A percentile compares a stretch with the other conserved stretches of the same genome.
Evolutionary conservation across 1,139 yeast genomes (phyloP).

Genomic region (Protomyces inouyei): DNA sequence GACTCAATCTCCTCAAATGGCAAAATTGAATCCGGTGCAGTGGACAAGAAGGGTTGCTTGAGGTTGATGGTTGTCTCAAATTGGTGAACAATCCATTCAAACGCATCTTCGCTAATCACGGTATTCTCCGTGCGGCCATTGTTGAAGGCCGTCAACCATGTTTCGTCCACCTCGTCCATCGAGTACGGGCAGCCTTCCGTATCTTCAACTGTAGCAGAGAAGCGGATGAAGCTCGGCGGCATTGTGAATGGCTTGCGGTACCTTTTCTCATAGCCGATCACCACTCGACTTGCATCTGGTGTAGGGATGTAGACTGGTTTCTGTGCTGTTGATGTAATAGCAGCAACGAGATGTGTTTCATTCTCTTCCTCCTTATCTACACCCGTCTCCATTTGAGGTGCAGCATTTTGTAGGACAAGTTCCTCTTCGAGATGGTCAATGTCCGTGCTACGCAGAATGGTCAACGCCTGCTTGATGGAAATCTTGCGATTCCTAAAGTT

Average conservation of each 20-base stretch:
- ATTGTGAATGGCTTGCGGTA: constrained; percentile 63
- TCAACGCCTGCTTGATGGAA: constrained; percentile 82
- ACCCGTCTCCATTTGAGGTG: constrained; percentile 91
- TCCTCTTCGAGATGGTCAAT: constrained; percentile 69
- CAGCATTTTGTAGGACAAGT: constrained; percentile 72
- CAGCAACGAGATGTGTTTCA: constrained; percentile 72
- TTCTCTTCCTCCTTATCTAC: constrained; percentile 97
- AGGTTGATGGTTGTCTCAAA: constrained; percentile 70
- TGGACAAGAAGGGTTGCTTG: constrained; percentile 79
- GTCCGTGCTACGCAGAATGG: constrained; percentile 71
- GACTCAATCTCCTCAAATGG: constrained; percentile 61
- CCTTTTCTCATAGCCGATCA: constrained; percentile 60
- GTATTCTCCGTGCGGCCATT: constrained; percentile 37
- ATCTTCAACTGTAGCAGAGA: constrained; percentile 93
- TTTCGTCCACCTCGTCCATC: constrained; percentile 86
- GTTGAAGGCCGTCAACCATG: constrained; percentile 50
- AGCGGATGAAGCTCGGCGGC: constrained; percentile 77
- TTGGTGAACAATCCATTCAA: constrained; percentile 70
- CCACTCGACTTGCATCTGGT: constrained; percentile 63
- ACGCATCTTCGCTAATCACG: constrained; percentile 68
- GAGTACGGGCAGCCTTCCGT: constrained; percentile 79
- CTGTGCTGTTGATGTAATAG: constrained; percentile 62
- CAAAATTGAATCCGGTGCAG: constrained; percentile 64
- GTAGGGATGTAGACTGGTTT: constrained; percentile 83
- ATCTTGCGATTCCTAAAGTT: constrained; percentile 81